Evolutionary conservation across 306 rosid genomes (phyloP).

Genomic region (Cucumis melo): DNA sequence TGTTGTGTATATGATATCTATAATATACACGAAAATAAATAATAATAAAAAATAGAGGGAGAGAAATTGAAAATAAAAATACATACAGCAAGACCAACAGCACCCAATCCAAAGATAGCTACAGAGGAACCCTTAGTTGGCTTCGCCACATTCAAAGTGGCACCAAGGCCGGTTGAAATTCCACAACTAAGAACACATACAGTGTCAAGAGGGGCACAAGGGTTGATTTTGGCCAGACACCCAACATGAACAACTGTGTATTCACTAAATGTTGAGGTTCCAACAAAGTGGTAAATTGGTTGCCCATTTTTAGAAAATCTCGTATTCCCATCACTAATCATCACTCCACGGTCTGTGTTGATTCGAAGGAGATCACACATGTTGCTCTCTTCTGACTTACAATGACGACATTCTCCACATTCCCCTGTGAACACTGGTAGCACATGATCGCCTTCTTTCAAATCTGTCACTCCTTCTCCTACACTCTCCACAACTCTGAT

Average conservation of each 20-base stretch:
- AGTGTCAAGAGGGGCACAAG: slow-evolving; percentile 82
- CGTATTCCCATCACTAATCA: slow-evolving; percentile 45
- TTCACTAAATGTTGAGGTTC: slow-evolving; percentile 83
- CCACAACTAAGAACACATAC: slow-evolving; percentile 87
- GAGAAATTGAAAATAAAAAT: not conserved
- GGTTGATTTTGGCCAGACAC: slow-evolving; percentile 71
- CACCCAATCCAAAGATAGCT: slow-evolving; percentile 82
- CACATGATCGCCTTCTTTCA: slow-evolving; percentile 75
- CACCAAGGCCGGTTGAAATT: slow-evolving; percentile 86
- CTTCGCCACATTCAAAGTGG: slow-evolving; percentile 77
- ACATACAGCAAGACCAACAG: slow-evolving; percentile 77
- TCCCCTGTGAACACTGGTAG: slow-evolving; percentile 91
- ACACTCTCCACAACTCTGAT: slow-evolving; percentile 57
- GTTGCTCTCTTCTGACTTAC: slow-evolving; percentile 84
- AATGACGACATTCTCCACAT: slow-evolving; percentile 71
- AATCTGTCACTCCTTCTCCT: slow-evolving; percentile 75
- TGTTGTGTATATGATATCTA: too few relatives aligned
- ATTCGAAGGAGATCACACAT: slow-evolving; percentile 84
- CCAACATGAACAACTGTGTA: slow-evolving; percentile 75
- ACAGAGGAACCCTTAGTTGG: slow-evolving; percentile 65
- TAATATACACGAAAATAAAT: too few relatives aligned
- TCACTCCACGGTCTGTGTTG: slow-evolving; percentile 71
- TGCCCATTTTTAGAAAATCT: slow-evolving; percentile 65
- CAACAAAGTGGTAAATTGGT: slow-evolving; percentile 71
- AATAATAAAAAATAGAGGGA: too few relatives aligned